Evolutionary conservation across 352 stramenopile species (phyloP).

Genomic region (Phytophthora chlamydospora): DNA sequence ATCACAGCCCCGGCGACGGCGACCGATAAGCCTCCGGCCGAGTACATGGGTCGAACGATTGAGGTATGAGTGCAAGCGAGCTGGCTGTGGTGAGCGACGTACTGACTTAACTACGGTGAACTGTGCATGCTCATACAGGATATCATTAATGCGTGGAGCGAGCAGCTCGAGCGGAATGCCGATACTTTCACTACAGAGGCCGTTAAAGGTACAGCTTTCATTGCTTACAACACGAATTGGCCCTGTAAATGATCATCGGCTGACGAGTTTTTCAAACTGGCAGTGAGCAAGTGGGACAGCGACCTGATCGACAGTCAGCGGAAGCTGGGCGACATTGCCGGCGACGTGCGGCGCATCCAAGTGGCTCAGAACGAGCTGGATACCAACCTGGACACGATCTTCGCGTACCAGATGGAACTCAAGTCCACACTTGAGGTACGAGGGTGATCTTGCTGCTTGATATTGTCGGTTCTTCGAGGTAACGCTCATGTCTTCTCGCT

Average conservation of each 20-base stretch:
- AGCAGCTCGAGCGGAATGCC: constrained; percentile 84
- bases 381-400: constrained; percentile 88
- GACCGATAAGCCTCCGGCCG: constrained; percentile 73
- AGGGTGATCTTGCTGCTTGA: neutral
- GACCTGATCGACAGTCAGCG: constrained; percentile 88
- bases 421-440: constrained; percentile 87
- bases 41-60: constrained; percentile 88
- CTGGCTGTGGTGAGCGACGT: neutral
- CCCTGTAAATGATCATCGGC: neutral
- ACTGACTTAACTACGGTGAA: neutral
- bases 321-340: constrained; percentile 84
- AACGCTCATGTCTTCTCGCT: neutral
- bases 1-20: constrained; percentile 44
- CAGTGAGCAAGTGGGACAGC: constrained; percentile 86
- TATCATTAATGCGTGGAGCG: constrained; percentile 91
- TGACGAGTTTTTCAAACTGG: constrained; percentile 10
- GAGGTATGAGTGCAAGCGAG: constrained; percentile 46
- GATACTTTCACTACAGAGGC: constrained; percentile 89
- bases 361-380: constrained; percentile 88
- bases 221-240: neutral
- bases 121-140: constrained; percentile 42
- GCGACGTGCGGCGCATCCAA: constrained; percentile 84
- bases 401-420: constrained; percentile 89
- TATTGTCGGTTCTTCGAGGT: neutral
- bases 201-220: constrained; percentile 65